These are phyloP conservation scores for Globisporangium rhizosaccharum DNA, from an alignment of 352 stramenopile genomes.

Conservation along the genomic window DNA sequence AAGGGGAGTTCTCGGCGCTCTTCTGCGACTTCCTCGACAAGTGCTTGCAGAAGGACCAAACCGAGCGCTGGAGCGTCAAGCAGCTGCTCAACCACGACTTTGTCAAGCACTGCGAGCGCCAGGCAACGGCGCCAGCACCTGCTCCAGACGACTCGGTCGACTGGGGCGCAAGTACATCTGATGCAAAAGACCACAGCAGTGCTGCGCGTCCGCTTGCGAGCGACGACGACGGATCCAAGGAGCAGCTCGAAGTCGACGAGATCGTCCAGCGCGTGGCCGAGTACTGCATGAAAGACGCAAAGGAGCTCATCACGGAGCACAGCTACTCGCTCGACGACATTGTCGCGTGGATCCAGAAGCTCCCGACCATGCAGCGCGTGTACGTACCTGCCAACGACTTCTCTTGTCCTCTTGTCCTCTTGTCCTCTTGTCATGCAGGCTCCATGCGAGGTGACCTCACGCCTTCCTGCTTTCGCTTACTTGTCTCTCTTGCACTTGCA, in stretches of 20 bases:
- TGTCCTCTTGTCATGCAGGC: too few species aligned
- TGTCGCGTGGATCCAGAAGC: constrained; percentile 64
- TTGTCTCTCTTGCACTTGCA: constrained; percentile 15
- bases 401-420: neutral
- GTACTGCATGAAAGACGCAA: constrained; percentile 76
- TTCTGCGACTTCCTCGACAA: constrained; percentile 82
- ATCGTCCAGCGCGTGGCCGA: constrained; percentile 73
- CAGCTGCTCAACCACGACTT: constrained; percentile 74
- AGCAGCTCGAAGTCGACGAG: constrained; percentile 67
- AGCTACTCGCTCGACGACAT: constrained; percentile 70
- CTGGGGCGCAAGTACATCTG: constrained; percentile 15
- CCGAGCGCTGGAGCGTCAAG: constrained; percentile 76
- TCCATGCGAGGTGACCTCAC: too few species aligned
- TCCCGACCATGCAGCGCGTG: constrained; percentile 80
- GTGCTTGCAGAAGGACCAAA: constrained; percentile 76
- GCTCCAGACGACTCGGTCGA: constrained; percentile 22
- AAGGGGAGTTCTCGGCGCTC: constrained; percentile 61
- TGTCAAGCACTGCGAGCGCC: constrained; percentile 34
- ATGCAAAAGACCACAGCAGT: constrained; percentile 10
- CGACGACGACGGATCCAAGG: constrained; percentile 55
- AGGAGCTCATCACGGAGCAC: constrained; percentile 66
- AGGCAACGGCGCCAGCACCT: constrained; percentile 3
- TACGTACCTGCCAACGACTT: constrained; percentile 19
- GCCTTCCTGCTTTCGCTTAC: neutral
- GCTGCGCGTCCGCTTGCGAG: constrained; percentile 4